Evolutionary conservation across 495 filamentous ascomycete species (phyloP).

Genomic region (Neurospora pannonica): DNA sequence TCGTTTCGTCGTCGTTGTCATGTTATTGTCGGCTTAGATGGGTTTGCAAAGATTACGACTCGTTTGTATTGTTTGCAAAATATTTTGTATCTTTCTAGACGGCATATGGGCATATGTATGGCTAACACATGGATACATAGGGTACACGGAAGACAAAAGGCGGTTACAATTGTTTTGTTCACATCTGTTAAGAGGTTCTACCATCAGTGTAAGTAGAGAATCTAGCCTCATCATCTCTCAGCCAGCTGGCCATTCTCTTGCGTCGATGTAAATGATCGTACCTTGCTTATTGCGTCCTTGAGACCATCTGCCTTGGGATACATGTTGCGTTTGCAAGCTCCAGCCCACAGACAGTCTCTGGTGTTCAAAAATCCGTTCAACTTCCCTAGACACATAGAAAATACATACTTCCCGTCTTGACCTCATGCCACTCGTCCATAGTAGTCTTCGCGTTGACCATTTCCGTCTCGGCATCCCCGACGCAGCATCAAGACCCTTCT

Average conservation of each 20-base stretch:
- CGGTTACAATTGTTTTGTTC: not conserved
- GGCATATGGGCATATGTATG: not conserved
- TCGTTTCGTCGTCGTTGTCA: not conserved
- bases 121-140: not conserved
- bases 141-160: not conserved
- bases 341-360: not conserved
- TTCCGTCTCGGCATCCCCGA: not conserved
- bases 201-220: not conserved
- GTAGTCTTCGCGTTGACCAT: not conserved
- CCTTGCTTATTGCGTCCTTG: not conserved
- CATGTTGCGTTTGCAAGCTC: not conserved
- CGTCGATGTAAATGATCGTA: not conserved
- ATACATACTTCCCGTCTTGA: not conserved
- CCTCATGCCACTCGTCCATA: not conserved
- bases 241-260: not conserved
- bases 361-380: not conserved
- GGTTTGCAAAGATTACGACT: not conserved
- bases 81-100: not conserved
- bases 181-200: not conserved
- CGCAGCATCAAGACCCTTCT: not conserved
- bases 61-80: not conserved
- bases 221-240: not conserved
- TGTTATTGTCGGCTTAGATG: not conserved
- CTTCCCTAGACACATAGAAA: not conserved
- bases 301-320: not conserved